Percentiles rank a stretch among this genome's conserved stretches.
Conservation (phyloP, 768 basidiomycete species). For the Termitomyces sp. region DNA sequence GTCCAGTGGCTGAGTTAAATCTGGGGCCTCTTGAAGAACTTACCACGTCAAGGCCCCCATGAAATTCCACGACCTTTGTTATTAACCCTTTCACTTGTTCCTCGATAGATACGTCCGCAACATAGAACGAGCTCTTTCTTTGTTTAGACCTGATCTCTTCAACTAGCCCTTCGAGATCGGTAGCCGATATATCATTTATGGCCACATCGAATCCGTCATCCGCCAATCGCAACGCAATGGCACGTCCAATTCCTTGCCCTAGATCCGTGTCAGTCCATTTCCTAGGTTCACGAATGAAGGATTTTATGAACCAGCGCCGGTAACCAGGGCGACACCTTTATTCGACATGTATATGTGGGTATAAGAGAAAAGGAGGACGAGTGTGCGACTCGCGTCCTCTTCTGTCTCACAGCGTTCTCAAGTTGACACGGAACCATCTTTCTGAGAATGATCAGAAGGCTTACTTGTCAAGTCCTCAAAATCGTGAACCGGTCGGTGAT, state of each 20-base stretch:
- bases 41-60: slow-evolving; percentile 29
- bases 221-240: slow-evolving; percentile 16
- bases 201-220: slow-evolving; percentile 18
- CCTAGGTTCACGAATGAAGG: background rate
- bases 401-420: background rate
- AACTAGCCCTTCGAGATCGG: slow-evolving; percentile 1
- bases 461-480: too few species aligned
- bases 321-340: slow-evolving; percentile 13
- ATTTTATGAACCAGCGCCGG: slow-evolving; percentile 9
- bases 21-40: background rate
- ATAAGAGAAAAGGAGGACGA: background rate
- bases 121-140: slow-evolving; percentile 12
- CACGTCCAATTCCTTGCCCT: slow-evolving; percentile 17
- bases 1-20: background rate
- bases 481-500: too few species aligned
- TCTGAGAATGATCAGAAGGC: background rate
- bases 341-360: background rate
- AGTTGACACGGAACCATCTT: background rate
- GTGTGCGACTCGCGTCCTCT: background rate
- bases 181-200: slow-evolving; percentile 31
- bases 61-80: slow-evolving; percentile 8
- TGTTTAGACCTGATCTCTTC: slow-evolving; percentile 18
- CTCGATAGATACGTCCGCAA: slow-evolving; percentile 18
- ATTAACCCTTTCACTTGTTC: slow-evolving; percentile 20
- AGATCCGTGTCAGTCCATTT: background rate